These are phyloP conservation scores for Beauveria sp. DNA, from an alignment of 2,329 filamentous ascomycete species.

Conservation along the genomic window DNA sequence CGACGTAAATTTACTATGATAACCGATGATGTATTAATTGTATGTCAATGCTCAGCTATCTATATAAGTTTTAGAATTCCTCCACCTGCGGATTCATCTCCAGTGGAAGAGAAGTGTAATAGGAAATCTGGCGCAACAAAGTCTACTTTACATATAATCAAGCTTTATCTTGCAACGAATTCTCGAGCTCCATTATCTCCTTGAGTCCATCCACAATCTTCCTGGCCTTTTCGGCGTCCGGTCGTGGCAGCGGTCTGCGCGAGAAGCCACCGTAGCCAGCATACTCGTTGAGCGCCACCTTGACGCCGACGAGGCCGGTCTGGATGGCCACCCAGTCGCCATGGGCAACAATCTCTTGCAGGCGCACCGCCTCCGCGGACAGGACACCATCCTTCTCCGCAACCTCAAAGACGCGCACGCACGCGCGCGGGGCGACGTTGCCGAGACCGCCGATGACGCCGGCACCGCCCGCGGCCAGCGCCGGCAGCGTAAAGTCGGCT, in stretches of 20 bases:
- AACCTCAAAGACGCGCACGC: slow-evolving; percentile 52
- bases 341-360: slow-evolving; percentile 58
- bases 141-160: background rate
- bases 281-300: slow-evolving; percentile 58
- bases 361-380: slow-evolving; percentile 49
- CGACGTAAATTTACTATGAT: no score
- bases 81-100: no score
- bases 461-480: slow-evolving; percentile 59
- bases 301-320: slow-evolving; percentile 64
- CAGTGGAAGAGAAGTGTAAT: no score
- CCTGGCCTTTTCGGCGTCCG: slow-evolving; percentile 11
- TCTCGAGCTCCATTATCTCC: slow-evolving; percentile 17
- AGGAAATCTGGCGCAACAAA: no score
- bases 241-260: slow-evolving; percentile 22
- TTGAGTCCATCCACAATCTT: slow-evolving; percentile 16
- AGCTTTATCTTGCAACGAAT: slow-evolving; percentile 10
- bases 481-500: slow-evolving; percentile 65
- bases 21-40: no score
- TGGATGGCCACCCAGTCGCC: slow-evolving; percentile 69
- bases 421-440: slow-evolving; percentile 63
- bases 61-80: no score
- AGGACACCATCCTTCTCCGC: slow-evolving; percentile 44
- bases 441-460: slow-evolving; percentile 66
- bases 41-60: no score
- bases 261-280: slow-evolving; percentile 57